These are phyloP conservation scores for Fusarium tjaetaba DNA, from an alignment of 2,329 filamentous ascomycete species.

Conservation along the genomic window DNA sequence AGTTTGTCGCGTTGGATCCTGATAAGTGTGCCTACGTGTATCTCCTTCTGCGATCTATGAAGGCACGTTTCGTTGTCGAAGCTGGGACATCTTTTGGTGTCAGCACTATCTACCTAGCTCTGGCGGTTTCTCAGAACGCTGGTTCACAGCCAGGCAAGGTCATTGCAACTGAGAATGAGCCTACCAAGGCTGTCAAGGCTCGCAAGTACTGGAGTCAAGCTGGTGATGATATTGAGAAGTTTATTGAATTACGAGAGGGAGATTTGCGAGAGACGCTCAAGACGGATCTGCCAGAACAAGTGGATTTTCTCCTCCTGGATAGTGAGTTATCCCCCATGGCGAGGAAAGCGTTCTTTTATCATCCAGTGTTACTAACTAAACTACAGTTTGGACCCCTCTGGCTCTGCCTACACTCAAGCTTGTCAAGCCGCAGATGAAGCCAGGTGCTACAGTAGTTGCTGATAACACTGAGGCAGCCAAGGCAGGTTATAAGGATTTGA, in stretches of 20 bases:
- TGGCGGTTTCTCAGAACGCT: constrained; percentile 63
- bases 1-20: constrained; percentile 67
- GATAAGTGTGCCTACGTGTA: constrained; percentile 69
- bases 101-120: constrained; percentile 69
- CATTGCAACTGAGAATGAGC: constrained; percentile 70
- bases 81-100: constrained; percentile 71
- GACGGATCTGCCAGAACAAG: constrained; percentile 53
- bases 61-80: constrained; percentile 64
- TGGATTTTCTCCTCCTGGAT: constrained; percentile 69
- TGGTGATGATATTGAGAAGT: constrained; percentile 57
- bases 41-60: constrained; percentile 58
- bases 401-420: constrained; percentile 62
- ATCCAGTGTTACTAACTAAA: not conserved
- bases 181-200: constrained; percentile 61
- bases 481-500: constrained; percentile 57
- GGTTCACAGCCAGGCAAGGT: constrained; percentile 49
- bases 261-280: constrained; percentile 65
- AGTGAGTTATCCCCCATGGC: constrained; percentile 56
- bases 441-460: constrained; percentile 58
- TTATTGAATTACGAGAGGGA: constrained; percentile 67
- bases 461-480: constrained; percentile 58
- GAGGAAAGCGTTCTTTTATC: not conserved
- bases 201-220: constrained; percentile 63
- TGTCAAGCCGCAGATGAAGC: constrained; percentile 55
- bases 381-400: constrained; percentile 65